Evolutionary conservation across 345 rosid genomes (phyloP), one percentile per base, ranked within the genome.

Genomic region (Eucalyptus globulus): DNA sequence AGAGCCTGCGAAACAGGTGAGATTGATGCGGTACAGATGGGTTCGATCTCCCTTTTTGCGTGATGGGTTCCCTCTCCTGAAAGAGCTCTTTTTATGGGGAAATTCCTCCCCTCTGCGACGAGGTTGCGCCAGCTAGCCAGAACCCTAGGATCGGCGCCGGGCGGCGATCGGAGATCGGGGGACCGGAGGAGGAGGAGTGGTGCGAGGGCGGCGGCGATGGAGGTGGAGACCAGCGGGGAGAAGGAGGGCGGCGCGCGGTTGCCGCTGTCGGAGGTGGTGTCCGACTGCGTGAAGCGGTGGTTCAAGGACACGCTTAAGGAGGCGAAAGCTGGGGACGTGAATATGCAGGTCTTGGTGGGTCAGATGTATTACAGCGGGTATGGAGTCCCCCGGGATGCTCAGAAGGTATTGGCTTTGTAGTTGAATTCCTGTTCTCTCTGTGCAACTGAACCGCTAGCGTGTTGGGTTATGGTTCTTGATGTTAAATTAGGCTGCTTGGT

Each of bases 351-450:
- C 76, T 89, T 97, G 87, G 94, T 97, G 69, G 92, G 95, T 89
- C 99, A 97, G 96, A 97, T 97, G 99, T 97, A 97, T 91, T 92
- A 94, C 90, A 95, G 96, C 90, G 99, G 99, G 53, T 97, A 97
- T 92, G 99, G 99, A n/a, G 89, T 97, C 81, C 92, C 98, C 89
- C 94, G 94, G 86, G 98, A 97, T 92, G 88, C 93, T 62, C 96
- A 95, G 89, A 96, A 97, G 99, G 99, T 97, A 60, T 24, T 1
- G 65, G 24, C 69, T 34, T 87, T 87, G 44, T 40, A 40, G 22
- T 24, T 8, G 9, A 44, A 21, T 43, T 86, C 17, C 22, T 53
- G 87, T 53, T 53, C 29, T 86, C 8, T 53, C 2, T 51, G 2
- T 19, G n/a, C 5, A 53, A 87, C 31, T 45, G 26, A 5, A 22